Evolutionary conservation across 805 yeast species (phyloP).

Genomic region (Spathaspora sp.): DNA sequence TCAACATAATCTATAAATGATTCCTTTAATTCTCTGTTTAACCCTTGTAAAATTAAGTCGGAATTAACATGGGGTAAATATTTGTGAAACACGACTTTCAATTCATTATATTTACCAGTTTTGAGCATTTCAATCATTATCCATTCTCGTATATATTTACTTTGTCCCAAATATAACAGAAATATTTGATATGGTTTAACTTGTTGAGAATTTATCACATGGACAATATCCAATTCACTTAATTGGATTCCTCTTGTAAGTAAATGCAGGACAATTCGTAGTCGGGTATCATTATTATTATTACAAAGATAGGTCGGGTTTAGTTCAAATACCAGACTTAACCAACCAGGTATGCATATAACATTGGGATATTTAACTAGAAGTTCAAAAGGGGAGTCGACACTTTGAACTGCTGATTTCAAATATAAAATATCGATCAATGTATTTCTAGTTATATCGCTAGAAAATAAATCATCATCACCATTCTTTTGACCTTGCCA

Average conservation of each 20-base stretch:
- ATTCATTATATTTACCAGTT: background rate
- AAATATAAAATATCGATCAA: background rate
- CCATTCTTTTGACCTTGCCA: background rate
- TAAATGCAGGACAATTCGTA: background rate
- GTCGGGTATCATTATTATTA: background rate
- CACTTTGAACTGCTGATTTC: background rate
- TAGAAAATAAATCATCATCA: background rate
- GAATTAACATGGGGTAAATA: background rate
- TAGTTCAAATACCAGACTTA: slow-evolving; percentile 5
- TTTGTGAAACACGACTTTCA: background rate
- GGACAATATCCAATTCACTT: slow-evolving; percentile 4
- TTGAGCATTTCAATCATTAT: background rate
- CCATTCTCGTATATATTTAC: background rate
- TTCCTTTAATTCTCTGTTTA: background rate
- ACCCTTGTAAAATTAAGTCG: background rate
- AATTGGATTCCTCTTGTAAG: background rate
- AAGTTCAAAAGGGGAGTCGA: background rate
- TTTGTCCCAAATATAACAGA: background rate
- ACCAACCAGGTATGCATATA: slow-evolving; percentile 4
- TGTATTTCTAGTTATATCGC: background rate
- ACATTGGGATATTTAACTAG: slow-evolving; percentile 1
- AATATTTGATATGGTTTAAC: slow-evolving; percentile 1
- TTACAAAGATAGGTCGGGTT: background rate
- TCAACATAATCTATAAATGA: background rate
- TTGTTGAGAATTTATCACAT: background rate